phyloP scores from a whole-genome alignment of 352 stramenopile species.

The Phytophthora hybrid region DNA sequence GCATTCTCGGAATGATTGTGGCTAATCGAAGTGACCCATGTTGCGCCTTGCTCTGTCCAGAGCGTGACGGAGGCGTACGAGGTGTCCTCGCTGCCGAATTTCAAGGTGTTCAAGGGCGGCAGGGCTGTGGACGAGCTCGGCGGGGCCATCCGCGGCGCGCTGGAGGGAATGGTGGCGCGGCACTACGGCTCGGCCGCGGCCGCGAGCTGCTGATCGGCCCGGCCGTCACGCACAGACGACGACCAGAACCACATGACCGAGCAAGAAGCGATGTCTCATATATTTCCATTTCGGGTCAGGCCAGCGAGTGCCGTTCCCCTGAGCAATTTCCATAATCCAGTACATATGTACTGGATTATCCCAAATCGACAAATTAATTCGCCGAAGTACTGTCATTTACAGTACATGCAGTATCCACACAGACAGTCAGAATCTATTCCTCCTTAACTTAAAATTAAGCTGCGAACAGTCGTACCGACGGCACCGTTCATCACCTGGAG shows the following conservation, averaged over 20 bases:
- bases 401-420: no score
- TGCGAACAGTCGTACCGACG: no score
- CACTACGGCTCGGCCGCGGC: constrained; percentile 34
- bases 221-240: constrained; percentile 12
- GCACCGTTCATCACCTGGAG: no score
- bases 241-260: constrained; percentile 15
- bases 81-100: constrained; percentile 91
- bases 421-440: no score
- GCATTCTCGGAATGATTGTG: no score
- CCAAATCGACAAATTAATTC: no score
- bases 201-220: constrained; percentile 18
- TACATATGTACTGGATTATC: no score
- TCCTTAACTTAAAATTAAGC: no score
- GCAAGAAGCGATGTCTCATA: constrained; percentile 31
- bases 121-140: background rate
- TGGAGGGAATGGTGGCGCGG: constrained; percentile 63
- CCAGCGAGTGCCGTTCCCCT: background rate
- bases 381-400: no score
- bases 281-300: constrained; percentile 19
- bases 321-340: no score
- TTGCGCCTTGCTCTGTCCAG: constrained; percentile 21
- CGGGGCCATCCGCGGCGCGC: constrained; percentile 30
- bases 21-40: no score
- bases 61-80: constrained; percentile 60
- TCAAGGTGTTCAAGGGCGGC: constrained; percentile 93